Evolutionary conservation across 2,329 filamentous ascomycete genomes (phyloP).

Genomic region (Incumbomyces delicatus): DNA sequence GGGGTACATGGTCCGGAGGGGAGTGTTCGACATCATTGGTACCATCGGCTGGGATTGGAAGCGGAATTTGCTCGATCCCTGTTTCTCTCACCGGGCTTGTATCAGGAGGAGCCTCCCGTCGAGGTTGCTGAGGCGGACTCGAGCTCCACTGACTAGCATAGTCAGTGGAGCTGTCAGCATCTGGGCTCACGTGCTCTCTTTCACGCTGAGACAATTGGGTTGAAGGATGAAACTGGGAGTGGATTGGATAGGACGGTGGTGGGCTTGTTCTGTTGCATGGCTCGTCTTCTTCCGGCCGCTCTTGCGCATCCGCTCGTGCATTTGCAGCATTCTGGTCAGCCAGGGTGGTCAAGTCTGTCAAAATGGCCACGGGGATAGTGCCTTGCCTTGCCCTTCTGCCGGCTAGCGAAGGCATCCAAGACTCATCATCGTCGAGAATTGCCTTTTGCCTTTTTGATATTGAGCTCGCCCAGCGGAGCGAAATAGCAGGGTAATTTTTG

Average conservation of each 20-base stretch:
- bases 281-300: too few relatives aligned
- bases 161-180: background rate
- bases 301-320: too few relatives aligned
- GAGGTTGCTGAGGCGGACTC: background rate
- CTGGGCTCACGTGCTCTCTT: too few relatives aligned
- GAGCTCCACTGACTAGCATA: background rate
- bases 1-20: background rate
- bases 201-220: too few relatives aligned
- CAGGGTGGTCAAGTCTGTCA: slow-evolving; percentile 6
- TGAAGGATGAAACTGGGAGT: too few relatives aligned
- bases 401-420: slow-evolving; percentile 20
- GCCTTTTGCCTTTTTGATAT: slow-evolving; percentile 11
- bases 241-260: too few relatives aligned
- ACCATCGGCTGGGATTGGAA: background rate
- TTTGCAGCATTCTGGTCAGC: slow-evolving; percentile 3
- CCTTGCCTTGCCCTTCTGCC: slow-evolving; percentile 12
- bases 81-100: background rate
- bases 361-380: slow-evolving; percentile 10
- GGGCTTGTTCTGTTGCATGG: too few relatives aligned
- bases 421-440: slow-evolving; percentile 15
- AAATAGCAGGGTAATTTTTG: background rate
- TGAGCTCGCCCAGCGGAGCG: background rate
- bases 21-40: background rate
- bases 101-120: background rate
- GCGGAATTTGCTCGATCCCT: background rate